These are phyloP conservation scores for Rutidosis leptorrhynchoides DNA, from an alignment of 129 eudicot genomes.

Conservation along the genomic window DNA sequence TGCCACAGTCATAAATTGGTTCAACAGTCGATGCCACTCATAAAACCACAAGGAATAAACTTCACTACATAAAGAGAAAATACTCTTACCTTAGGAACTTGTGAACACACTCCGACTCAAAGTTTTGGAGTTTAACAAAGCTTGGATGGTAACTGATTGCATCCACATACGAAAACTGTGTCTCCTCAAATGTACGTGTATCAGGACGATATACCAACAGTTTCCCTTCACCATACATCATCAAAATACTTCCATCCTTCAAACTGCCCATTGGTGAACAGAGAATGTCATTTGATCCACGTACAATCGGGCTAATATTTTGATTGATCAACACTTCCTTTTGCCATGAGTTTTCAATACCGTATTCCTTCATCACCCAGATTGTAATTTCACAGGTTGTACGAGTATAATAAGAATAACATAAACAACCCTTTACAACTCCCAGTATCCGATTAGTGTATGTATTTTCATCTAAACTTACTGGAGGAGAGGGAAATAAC, in stretches of 20 bases:
- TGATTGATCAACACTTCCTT: constrained; percentile 34
- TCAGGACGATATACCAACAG: neutral
- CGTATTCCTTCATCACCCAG: constrained; percentile 55
- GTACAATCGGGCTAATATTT: neutral
- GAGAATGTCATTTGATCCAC: too few species aligned
- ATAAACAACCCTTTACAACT: constrained; percentile 34
- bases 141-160: constrained; percentile 19
- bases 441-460: constrained; percentile 12
- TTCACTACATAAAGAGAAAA: neutral
- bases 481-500: constrained; percentile 23
- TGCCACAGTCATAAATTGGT: too few species aligned
- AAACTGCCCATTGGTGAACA: too few species aligned
- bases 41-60: neutral
- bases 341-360: constrained; percentile 42
- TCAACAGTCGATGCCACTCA: too few species aligned
- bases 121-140: constrained; percentile 24
- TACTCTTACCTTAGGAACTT: neutral
- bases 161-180: neutral
- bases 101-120: constrained; percentile 11
- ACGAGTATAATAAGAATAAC: constrained; percentile 31
- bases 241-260: constrained; percentile 19
- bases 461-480: neutral
- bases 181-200: neutral
- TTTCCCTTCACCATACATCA: neutral
- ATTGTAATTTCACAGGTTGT: constrained; percentile 27